Conservation (phyloP, 2,329 filamentous ascomycete genomes). For the Colletotrichum sp. region DNA sequence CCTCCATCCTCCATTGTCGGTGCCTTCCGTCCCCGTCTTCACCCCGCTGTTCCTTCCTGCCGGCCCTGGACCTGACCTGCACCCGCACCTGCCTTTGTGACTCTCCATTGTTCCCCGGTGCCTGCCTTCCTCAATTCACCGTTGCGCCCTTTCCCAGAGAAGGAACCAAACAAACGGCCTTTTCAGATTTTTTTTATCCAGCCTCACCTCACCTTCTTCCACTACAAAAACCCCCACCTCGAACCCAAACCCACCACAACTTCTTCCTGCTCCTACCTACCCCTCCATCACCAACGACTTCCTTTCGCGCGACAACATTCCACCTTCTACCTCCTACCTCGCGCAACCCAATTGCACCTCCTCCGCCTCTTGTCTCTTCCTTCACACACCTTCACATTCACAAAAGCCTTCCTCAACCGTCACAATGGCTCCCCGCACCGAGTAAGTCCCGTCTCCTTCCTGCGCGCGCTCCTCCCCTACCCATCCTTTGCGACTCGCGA, state of each 20-base stretch:
- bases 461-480: conserved; percentile 31
- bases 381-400: not conserved
- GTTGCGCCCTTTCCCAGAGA: not conserved
- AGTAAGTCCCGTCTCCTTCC: conserved; percentile 40
- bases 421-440: conserved; percentile 48
- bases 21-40: conserved; percentile 1
- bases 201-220: not conserved
- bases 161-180: not conserved
- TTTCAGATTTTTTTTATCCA: not conserved
- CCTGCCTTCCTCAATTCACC: not conserved
- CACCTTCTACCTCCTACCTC: not conserved
- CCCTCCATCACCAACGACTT: not conserved
- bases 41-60: conserved; percentile 8
- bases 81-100: not conserved
- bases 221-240: not conserved
- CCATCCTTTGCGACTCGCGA: not conserved
- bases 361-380: not conserved
- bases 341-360: not conserved
- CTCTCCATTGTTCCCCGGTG: not conserved
- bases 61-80: not conserved
- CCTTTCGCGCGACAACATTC: not conserved
- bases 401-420: not conserved
- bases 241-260: not conserved
- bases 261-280: not conserved
- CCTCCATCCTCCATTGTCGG: conserved; percentile 13